phyloP scores from a whole-genome alignment of 805 yeast genomes.

The Soucietia sequanensis region DNA sequence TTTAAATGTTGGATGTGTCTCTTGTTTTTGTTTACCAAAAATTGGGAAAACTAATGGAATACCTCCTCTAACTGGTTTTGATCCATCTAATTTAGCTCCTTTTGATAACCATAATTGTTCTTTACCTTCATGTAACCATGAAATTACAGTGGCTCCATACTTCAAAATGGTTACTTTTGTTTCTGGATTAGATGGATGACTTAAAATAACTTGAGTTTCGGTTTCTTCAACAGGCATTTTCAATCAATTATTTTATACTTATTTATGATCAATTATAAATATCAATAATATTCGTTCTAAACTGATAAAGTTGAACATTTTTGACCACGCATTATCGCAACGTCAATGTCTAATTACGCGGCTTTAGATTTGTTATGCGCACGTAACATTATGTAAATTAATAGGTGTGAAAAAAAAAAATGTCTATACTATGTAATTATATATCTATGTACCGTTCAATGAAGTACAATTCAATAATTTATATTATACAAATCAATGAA shows the following conservation, averaged over 20 bases:
- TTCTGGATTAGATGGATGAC: constrained; percentile 49
- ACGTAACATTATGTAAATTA: no score
- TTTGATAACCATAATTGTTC: constrained; percentile 83
- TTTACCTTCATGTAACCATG: constrained; percentile 69
- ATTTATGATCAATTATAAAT: no score
- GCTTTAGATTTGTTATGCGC: no score
- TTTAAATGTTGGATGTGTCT: constrained; percentile 51
- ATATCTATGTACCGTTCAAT: no score
- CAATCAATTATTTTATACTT: no score
- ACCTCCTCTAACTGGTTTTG: constrained; percentile 96
- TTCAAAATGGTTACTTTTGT: constrained; percentile 70
- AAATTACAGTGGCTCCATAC: constrained; percentile 84
- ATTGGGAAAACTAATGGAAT: constrained; percentile 95
- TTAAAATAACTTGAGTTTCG: constrained; percentile 58
- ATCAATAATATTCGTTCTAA: no score
- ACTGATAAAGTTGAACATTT: no score
- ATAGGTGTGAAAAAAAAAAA: no score
- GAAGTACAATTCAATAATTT: no score
- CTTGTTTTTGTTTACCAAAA: constrained; percentile 68
- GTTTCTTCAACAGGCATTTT: constrained; percentile 67
- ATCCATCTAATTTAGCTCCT: constrained; percentile 85
- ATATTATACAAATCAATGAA: constrained; percentile 13
- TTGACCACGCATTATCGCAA: no score
- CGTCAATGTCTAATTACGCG: no score
- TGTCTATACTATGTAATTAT: no score